Conservation (phyloP, 1,139 yeast species). For the Candida gigantensis region DNA sequence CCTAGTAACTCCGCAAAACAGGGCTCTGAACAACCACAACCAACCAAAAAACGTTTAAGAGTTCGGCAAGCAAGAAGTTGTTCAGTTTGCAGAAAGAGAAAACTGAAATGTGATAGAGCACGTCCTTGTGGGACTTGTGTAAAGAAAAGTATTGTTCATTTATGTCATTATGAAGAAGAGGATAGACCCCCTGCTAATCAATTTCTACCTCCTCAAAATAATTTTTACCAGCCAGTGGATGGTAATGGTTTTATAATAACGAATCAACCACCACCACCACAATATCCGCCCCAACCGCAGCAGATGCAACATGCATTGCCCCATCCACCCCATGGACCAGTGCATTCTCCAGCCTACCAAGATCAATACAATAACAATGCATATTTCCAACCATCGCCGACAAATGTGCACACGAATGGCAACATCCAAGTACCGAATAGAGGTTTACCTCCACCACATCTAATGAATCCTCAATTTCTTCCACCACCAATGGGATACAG, state of each 20-base stretch:
- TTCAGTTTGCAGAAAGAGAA: constrained; percentile 48
- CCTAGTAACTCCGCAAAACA: no score
- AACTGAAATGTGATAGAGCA: constrained; percentile 58
- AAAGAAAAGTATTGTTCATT: constrained; percentile 71
- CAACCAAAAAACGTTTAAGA: no score
- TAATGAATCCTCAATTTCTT: no score
- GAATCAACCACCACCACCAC: constrained; percentile 7
- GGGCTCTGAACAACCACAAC: no score
- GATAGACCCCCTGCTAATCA: constrained; percentile 4
- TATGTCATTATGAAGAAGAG: constrained; percentile 57
- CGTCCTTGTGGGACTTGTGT: constrained; percentile 75
- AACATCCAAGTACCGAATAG: neutral
- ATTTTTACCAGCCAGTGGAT: constrained; percentile 1
- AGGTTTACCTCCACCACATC: constrained; percentile 1
- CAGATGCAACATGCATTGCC: constrained; percentile 3
- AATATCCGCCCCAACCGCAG: constrained; percentile 6
- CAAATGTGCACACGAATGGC: neutral
- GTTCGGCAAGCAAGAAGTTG: constrained; percentile 48
- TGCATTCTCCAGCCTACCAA: neutral
- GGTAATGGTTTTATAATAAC: neutral
- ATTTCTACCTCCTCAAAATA: constrained; percentile 5
- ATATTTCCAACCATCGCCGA: neutral
- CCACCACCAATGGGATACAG: neutral
- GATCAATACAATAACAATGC: constrained; percentile 1
- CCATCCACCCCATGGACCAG: neutral